Conservation (phyloP, 225 moss, liverwort and hornwort genomes). For the Pseudoscleropodium purum region DNA sequence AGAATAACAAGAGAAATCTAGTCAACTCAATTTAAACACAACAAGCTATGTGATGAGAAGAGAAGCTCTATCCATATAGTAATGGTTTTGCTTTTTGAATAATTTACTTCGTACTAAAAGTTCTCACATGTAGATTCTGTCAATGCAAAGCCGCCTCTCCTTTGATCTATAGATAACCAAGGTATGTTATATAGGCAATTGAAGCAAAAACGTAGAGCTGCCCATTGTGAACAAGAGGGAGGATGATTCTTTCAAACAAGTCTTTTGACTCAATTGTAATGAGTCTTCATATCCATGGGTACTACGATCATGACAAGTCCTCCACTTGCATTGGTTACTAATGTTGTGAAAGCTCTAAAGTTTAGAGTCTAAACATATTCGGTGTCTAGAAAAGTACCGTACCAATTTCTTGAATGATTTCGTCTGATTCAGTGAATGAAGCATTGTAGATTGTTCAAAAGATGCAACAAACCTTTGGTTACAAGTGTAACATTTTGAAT, state of each 20-base stretch:
- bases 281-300: neutral
- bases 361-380: no score
- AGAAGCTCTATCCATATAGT: rapidly evolving
- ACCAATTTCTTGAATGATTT: neutral
- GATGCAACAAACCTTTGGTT: neutral
- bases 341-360: neutral
- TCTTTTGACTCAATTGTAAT: no score
- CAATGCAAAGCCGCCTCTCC: neutral
- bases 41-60: neutral
- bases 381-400: no score
- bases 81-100: neutral
- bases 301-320: no score
- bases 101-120: rapidly evolving
- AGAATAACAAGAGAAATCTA: neutral
- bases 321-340: neutral
- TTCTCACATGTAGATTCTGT: neutral
- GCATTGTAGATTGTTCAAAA: neutral
- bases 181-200: neutral
- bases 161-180: neutral
- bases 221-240: neutral
- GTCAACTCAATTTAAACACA: neutral
- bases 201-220: neutral
- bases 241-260: neutral
- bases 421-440: neutral
- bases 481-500: neutral